A percentile compares a stretch with the other conserved stretches of the same genome.
phyloP scores from a whole-genome alignment of 1,284 basidiomycete species.

The Apiotrichum veenhuisii region DNA sequence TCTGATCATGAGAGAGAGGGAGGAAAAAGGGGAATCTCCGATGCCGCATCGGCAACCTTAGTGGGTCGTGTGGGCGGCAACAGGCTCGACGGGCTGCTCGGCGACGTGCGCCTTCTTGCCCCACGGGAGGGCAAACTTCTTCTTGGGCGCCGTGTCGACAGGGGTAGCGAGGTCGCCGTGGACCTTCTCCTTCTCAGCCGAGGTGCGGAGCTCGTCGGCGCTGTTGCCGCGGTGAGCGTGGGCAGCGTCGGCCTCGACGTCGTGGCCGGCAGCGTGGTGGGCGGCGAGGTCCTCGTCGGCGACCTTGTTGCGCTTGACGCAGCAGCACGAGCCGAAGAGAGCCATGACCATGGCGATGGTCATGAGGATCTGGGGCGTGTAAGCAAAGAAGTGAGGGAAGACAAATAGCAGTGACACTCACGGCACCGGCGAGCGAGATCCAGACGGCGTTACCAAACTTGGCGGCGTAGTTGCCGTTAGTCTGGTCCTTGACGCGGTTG shows the following conservation, averaged over 20 bases:
- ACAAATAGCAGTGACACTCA: background rate
- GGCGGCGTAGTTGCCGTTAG: conserved; percentile 3
- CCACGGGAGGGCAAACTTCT: background rate
- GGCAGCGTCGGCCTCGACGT: conserved; percentile 5
- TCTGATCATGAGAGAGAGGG: no score
- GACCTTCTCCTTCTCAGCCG: background rate
- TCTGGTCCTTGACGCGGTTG: conserved; percentile 5
- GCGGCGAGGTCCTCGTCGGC: background rate
- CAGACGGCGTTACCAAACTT: conserved; percentile 9
- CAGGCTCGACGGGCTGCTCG: no score
- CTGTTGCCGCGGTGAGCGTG: no score
- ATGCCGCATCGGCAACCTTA: no score
- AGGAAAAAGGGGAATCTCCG: no score
- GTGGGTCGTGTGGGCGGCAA: no score
- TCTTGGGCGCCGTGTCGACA: background rate
- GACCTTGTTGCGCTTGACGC: conserved; percentile 7
- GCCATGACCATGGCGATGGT: conserved; percentile 6
- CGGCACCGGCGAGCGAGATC: conserved; percentile 10
- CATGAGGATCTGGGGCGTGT: conserved; percentile 13
- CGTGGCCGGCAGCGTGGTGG: conserved; percentile 1
- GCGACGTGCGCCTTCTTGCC: background rate
- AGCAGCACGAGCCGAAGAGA: conserved; percentile 13
- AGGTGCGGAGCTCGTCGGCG: no score
- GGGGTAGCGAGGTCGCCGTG: background rate
- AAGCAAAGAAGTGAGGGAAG: background rate